These are phyloP conservation scores for Xylariaceae sp. DNA, from an alignment of 2,329 filamentous ascomycete species.

Conservation along the genomic window DNA sequence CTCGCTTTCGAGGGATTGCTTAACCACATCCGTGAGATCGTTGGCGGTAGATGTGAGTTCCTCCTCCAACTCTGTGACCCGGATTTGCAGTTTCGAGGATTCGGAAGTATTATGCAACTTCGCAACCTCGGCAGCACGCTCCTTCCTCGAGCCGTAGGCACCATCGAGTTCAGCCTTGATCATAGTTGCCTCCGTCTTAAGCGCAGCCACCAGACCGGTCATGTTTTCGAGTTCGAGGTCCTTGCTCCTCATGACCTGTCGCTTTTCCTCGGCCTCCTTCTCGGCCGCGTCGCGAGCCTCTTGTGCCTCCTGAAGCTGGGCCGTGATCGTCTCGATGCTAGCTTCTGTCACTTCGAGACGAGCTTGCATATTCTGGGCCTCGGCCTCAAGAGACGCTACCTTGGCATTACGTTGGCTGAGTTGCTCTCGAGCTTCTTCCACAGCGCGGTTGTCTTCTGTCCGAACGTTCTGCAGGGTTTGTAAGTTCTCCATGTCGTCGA, in stretches of 20 bases:
- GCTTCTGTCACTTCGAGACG: constrained; percentile 36
- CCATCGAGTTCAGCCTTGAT: constrained; percentile 59
- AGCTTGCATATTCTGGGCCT: constrained; percentile 35
- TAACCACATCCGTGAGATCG: constrained; percentile 30
- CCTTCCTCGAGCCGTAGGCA: constrained; percentile 55
- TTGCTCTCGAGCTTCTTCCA: constrained; percentile 35
- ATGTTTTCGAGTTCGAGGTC: constrained; percentile 34
- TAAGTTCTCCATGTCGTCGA: constrained; percentile 44
- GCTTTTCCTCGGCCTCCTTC: constrained; percentile 27
- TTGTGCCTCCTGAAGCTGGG: constrained; percentile 34
- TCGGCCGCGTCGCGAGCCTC: constrained; percentile 28
- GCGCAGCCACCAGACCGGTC: constrained; percentile 51
- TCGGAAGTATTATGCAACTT: constrained; percentile 47
- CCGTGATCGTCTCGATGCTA: constrained; percentile 34
- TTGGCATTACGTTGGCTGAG: constrained; percentile 42
- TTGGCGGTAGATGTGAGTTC: constrained; percentile 54
- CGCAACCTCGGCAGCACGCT: constrained; percentile 56
- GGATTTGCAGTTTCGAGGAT: constrained; percentile 27
- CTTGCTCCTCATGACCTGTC: constrained; percentile 41
- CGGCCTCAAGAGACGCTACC: constrained; percentile 42
- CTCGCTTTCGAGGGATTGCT: constrained; percentile 32
- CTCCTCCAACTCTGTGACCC: constrained; percentile 57
- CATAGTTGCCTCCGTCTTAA: constrained; percentile 59
- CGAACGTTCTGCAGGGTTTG: constrained; percentile 29
- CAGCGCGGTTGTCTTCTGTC: constrained; percentile 32